phyloP scores from a whole-genome alignment of 345 rosid species.

The Garcia nutans region DNA sequence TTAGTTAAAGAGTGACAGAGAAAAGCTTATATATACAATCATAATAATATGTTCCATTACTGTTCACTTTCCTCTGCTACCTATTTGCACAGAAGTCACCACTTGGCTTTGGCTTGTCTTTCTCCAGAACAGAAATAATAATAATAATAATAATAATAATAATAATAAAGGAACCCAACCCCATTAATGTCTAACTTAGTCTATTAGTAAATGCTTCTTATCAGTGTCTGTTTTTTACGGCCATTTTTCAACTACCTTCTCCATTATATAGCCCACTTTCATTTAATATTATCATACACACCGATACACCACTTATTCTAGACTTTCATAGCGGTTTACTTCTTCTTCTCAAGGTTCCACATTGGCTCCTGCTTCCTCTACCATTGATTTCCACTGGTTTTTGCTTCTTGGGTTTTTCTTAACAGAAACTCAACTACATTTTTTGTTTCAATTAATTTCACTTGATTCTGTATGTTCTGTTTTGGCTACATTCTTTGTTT shows the following conservation, averaged over 20 bases:
- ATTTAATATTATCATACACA: constrained; percentile 11
- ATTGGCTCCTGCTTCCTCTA: background rate
- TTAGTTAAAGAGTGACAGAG: background rate
- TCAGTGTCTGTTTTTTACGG: constrained; percentile 8
- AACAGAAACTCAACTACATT: constrained; percentile 13
- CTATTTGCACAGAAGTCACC: background rate
- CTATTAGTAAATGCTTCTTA: constrained; percentile 17
- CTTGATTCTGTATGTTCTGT: too few species aligned
- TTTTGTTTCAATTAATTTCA: constrained; percentile 28
- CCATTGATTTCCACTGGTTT: background rate
- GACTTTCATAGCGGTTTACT: background rate
- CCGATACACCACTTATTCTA: background rate
- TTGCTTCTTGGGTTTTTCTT: constrained; percentile 8
- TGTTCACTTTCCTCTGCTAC: background rate
- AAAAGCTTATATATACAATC: background rate
- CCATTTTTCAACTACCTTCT: constrained; percentile 30
- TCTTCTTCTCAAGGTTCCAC: constrained; percentile 4
- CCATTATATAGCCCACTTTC: constrained; percentile 10
- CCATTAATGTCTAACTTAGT: constrained; percentile 18
- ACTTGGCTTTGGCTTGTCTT: constrained; percentile 21
- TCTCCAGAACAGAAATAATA: background rate
- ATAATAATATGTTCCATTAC: too few species aligned
- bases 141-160: too few species aligned
- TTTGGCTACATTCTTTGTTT: constrained; percentile 28
- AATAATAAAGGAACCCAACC: background rate